A percentile compares a stretch with the other conserved stretches of the same genome.
phyloP scores from a whole-genome alignment of 2,329 filamentous ascomycete species.

The Calonectria henricotiae region DNA sequence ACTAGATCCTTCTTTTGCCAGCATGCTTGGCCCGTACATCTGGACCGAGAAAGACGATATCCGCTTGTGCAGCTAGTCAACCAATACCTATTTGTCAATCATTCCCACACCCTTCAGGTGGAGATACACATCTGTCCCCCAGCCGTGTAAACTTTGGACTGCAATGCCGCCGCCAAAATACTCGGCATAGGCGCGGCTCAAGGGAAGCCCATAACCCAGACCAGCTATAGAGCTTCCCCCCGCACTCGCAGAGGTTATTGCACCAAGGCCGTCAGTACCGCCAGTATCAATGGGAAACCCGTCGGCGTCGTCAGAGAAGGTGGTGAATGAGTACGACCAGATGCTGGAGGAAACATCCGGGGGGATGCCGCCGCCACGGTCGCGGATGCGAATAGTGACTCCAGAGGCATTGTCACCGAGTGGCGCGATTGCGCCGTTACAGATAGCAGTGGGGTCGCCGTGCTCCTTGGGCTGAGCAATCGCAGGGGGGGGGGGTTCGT shows the following conservation, averaged over 20 bases:
- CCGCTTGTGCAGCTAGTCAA: neutral
- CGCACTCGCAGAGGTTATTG: conserved; percentile 80
- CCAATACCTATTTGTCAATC: conserved; percentile 57
- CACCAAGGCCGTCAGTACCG: conserved; percentile 75
- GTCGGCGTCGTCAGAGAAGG: conserved; percentile 78
- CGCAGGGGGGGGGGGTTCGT: conserved; percentile 32
- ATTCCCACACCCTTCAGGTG: conserved; percentile 76
- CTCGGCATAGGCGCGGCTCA: conserved; percentile 95
- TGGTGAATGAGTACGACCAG: conserved; percentile 98
- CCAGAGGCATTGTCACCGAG: conserved; percentile 81
- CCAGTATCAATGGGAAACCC: conserved; percentile 62
- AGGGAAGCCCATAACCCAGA: conserved; percentile 90
- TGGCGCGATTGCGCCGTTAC: conserved; percentile 68
- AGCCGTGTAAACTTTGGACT: conserved; percentile 96
- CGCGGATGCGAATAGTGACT: conserved; percentile 95
- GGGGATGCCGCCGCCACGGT: conserved; percentile 93
- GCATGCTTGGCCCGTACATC: neutral
- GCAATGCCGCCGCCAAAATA: conserved; percentile 97
- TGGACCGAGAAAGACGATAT: neutral
- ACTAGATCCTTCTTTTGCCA: neutral
- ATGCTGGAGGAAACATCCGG: conserved; percentile 89
- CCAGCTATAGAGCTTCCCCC: conserved; percentile 91
- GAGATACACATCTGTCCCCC: conserved; percentile 84
- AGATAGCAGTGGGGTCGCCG: conserved; percentile 61
- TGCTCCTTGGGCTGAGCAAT: conserved; percentile 41